Conservation (phyloP, 331 rosid species). For the Quercus lobata region DNA sequence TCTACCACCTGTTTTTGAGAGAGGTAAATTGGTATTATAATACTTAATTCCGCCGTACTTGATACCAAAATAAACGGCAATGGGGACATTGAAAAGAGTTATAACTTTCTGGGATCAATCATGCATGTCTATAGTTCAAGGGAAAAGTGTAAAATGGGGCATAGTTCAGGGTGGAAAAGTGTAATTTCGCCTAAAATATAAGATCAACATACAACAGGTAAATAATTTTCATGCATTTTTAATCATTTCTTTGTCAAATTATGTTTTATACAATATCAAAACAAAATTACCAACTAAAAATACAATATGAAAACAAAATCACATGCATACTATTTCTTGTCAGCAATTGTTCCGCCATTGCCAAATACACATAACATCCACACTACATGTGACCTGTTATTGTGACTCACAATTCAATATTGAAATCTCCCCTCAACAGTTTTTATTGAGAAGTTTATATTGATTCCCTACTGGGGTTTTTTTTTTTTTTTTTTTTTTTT, state of each 20-base stretch:
- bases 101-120: too few relatives aligned
- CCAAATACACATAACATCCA: not conserved
- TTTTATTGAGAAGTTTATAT: not conserved
- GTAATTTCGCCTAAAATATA: not conserved
- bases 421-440: not conserved
- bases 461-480: not conserved
- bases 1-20: too few relatives aligned
- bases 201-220: not conserved
- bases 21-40: too few relatives aligned
- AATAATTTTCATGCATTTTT: not conserved
- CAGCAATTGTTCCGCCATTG: not conserved
- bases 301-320: not conserved
- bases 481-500: too few relatives aligned
- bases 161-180: too few relatives aligned
- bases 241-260: not conserved
- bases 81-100: too few relatives aligned
- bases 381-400: not conserved
- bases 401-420: not conserved
- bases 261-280: not conserved
- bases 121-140: too few relatives aligned
- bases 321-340: not conserved
- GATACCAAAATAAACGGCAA: too few relatives aligned
- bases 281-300: not conserved
- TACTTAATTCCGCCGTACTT: too few relatives aligned
- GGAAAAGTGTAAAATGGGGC: too few relatives aligned